phyloP scores from a whole-genome alignment of 768 basidiomycete genomes.

The Boletellus ananas region DNA sequence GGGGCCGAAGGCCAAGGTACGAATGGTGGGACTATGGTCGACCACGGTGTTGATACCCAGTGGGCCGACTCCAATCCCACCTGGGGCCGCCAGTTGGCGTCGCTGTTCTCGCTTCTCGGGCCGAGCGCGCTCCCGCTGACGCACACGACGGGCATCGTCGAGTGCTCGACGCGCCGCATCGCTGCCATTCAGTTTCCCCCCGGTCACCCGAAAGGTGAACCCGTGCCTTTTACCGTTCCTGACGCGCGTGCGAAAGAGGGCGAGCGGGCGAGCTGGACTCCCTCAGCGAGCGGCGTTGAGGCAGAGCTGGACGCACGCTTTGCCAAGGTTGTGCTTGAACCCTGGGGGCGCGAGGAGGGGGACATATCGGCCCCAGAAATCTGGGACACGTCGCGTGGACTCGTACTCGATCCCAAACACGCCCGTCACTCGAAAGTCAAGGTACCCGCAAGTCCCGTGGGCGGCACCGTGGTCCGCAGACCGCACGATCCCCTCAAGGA shows the following conservation, averaged over 20 bases:
- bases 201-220: conserved; percentile 13
- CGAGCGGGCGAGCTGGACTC: conserved; percentile 8
- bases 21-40: not conserved
- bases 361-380: conserved; percentile 37
- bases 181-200: conserved; percentile 42
- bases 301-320: conserved; percentile 44
- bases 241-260: not conserved
- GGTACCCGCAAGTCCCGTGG: conserved; percentile 3
- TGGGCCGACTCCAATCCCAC: conserved; percentile 19
- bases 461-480: conserved; percentile 9
- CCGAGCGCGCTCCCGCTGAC: conserved; percentile 56
- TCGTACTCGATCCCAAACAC: conserved; percentile 26
- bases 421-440: conserved; percentile 18
- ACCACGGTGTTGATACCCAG: not conserved
- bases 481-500: conserved; percentile 53
- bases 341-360: conserved; percentile 47
- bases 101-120: conserved; percentile 47
- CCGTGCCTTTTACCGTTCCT: not conserved
- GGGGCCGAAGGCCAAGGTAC: conserved; percentile 5
- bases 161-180: conserved; percentile 60
- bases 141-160: conserved; percentile 62
- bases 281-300: conserved; percentile 37
- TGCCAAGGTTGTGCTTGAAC: conserved; percentile 48
- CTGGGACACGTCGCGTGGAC: conserved; percentile 36
- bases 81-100: conserved; percentile 21